These are phyloP conservation scores for Purpureocillium takamizusanense DNA, from an alignment of 2,329 filamentous ascomycete genomes.

Conservation along the genomic window DNA sequence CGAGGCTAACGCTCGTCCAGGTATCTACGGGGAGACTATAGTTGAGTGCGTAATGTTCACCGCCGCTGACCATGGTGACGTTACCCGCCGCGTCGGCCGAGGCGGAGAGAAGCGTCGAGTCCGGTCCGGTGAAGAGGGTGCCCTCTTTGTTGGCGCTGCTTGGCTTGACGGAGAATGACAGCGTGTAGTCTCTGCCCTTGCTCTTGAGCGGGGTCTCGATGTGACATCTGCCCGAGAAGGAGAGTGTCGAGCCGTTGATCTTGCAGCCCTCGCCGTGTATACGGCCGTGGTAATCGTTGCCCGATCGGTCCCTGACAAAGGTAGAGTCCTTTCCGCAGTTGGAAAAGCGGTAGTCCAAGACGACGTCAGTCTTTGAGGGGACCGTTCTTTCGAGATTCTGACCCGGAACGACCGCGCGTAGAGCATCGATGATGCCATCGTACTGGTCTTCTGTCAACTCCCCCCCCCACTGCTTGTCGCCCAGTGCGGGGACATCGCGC, in stretches of 20 bases:
- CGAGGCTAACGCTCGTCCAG: background rate
- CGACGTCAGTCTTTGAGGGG: background rate
- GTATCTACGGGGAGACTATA: background rate
- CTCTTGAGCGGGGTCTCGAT: background rate
- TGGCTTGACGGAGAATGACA: background rate
- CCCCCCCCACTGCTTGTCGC: slow-evolving; percentile 9
- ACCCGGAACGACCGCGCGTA: background rate
- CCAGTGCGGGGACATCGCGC: slow-evolving; percentile 9
- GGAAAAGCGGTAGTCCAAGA: background rate
- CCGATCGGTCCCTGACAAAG: background rate
- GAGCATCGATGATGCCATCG: background rate
- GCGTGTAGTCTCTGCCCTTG: background rate
- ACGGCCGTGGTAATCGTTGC: background rate
- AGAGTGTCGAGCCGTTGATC: background rate
- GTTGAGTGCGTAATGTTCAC: background rate
- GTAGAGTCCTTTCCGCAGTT: background rate
- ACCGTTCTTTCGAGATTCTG: no score
- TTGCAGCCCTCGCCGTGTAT: background rate
- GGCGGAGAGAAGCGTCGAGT: background rate
- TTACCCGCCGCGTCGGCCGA: background rate
- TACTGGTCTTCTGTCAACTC: background rate
- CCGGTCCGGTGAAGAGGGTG: background rate
- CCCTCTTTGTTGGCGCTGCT: background rate
- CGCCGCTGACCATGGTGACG: background rate
- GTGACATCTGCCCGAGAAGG: background rate